phyloP scores from a whole-genome alignment of 2,329 filamentous ascomycete genomes.

The Colletotrichum endophyticum region DNA sequence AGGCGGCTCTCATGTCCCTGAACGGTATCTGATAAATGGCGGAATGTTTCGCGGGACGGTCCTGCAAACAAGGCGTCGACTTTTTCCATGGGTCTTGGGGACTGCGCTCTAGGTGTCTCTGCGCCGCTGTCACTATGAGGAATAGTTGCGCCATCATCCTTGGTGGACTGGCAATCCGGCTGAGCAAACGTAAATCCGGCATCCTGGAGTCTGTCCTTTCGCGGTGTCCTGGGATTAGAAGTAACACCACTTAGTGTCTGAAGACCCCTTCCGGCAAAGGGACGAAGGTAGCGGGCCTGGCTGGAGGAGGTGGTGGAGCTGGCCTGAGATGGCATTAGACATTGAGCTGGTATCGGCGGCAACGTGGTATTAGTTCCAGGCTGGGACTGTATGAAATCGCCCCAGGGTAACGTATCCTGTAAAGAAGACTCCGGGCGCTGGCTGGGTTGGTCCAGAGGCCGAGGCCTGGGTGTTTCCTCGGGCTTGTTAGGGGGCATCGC shows the following conservation, averaged over 20 bases:
- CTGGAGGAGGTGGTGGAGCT: conserved; percentile 58
- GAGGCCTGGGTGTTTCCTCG: conserved; percentile 24
- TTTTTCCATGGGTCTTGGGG: neutral
- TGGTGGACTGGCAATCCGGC: conserved; percentile 21
- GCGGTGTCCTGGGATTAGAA: conserved; percentile 34
- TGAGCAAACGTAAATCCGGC: neutral
- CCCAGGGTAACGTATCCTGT: conserved; percentile 63
- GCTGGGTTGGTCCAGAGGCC: conserved; percentile 28
- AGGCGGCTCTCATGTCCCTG: conserved; percentile 68
- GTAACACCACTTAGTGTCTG: conserved; percentile 53
- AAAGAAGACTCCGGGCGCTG: conserved; percentile 46
- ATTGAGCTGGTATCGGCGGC: conserved; percentile 56
- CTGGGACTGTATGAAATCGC: conserved; percentile 45
- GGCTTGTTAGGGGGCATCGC: conserved; percentile 39
- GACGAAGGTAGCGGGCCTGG: conserved; percentile 55
- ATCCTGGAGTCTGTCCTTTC: conserved; percentile 32
- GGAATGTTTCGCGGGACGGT: conserved; percentile 41
- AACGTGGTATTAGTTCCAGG: conserved; percentile 36
- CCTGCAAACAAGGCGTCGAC: conserved; percentile 16
- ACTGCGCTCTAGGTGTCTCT: conserved; percentile 27
- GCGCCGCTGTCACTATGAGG: conserved; percentile 23
- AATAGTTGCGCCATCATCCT: conserved; percentile 28
- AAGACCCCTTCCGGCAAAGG: conserved; percentile 61
- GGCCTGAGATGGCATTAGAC: conserved; percentile 55
- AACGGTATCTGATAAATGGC: conserved; percentile 56